Percentiles rank a stretch among this genome's conserved stretches.
Conservation (phyloP, 805 yeast genomes). For the Candida awuae region DNA sequence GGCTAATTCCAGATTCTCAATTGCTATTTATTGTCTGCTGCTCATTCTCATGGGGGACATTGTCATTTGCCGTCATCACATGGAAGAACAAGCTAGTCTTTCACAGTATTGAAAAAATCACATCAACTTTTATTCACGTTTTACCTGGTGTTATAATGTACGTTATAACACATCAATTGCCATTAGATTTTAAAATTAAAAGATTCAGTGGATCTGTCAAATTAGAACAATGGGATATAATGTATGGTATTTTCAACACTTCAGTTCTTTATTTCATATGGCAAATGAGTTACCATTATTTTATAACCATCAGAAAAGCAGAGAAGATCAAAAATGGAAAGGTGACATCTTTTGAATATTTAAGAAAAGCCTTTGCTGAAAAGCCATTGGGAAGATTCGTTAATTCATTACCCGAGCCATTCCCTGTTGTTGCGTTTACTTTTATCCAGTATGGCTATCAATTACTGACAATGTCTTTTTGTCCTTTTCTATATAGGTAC, state of each 20-base stretch:
- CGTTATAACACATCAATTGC: conserved; percentile 74
- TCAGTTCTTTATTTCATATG: conserved; percentile 77
- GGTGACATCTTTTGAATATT: conserved; percentile 79
- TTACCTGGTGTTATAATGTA: conserved; percentile 86
- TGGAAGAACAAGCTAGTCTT: conserved; percentile 93
- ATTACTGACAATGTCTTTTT: conserved; percentile 73
- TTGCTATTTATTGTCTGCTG: conserved; percentile 75
- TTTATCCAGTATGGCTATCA: conserved; percentile 83
- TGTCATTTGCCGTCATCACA: conserved; percentile 88
- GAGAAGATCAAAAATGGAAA: conserved; percentile 80
- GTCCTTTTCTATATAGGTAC: conserved; percentile 80
- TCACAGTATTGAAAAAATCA: conserved; percentile 87
- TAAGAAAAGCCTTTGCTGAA: conserved; percentile 63
- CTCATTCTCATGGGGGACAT: conserved; percentile 80
- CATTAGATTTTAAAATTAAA: conserved; percentile 36
- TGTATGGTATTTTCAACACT: conserved; percentile 67
- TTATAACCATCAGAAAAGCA: conserved; percentile 73
- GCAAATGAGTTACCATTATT: conserved; percentile 88
- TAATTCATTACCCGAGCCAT: conserved; percentile 71
- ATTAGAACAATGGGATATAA: conserved; percentile 62
- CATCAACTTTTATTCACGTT: conserved; percentile 83
- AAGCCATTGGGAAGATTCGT: conserved; percentile 67
- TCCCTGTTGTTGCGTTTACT: conserved; percentile 84
- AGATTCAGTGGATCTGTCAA: conserved; percentile 79
- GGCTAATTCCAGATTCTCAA: conserved; percentile 73